phyloP scores from a whole-genome alignment of 495 filamentous ascomycete genomes.

The Penicillium egyptiacum region DNA sequence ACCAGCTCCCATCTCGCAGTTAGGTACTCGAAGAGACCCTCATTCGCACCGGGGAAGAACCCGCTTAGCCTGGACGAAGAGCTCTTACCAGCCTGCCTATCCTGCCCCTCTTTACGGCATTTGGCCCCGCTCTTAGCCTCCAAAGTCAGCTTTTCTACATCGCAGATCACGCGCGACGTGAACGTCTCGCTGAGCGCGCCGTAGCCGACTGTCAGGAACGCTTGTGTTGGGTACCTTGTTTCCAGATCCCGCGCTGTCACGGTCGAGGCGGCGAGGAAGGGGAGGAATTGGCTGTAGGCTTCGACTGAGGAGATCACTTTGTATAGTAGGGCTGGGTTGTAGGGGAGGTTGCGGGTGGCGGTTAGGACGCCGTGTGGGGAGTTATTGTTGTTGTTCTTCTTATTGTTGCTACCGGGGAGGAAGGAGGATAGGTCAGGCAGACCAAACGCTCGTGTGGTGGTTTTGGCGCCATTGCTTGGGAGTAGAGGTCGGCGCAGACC shows the following conservation, averaged over 20 bases:
- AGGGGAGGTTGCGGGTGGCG: slow-evolving; percentile 77
- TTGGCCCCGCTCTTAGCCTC: slow-evolving; percentile 74
- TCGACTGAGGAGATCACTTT: slow-evolving; percentile 78
- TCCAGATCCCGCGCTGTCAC: slow-evolving; percentile 63
- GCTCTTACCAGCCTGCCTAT: background rate
- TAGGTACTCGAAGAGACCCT: slow-evolving; percentile 70
- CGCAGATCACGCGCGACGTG: slow-evolving; percentile 71
- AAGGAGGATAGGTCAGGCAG: slow-evolving; percentile 41
- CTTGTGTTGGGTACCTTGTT: slow-evolving; percentile 65
- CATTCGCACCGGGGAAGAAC: slow-evolving; percentile 43
- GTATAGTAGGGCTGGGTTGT: slow-evolving; percentile 70
- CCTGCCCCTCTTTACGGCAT: slow-evolving; percentile 21
- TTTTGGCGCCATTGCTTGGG: slow-evolving; percentile 14
- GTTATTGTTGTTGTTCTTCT: slow-evolving; percentile 27
- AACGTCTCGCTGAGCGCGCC: slow-evolving; percentile 79
- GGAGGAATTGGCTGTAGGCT: slow-evolving; percentile 78
- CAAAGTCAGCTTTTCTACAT: slow-evolving; percentile 57
- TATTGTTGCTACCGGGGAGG: slow-evolving; percentile 31
- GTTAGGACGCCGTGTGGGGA: slow-evolving; percentile 53
- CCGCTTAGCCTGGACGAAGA: slow-evolving; percentile 18
- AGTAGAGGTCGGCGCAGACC: slow-evolving; percentile 2
- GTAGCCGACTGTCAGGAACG: slow-evolving; percentile 81
- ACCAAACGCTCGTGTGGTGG: slow-evolving; percentile 20
- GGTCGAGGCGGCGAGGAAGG: slow-evolving; percentile 71
- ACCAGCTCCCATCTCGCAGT: slow-evolving; percentile 74